These are phyloP conservation scores for Odontarrhena argentea DNA, from an alignment of 345 rosid genomes.

Conservation along the genomic window DNA sequence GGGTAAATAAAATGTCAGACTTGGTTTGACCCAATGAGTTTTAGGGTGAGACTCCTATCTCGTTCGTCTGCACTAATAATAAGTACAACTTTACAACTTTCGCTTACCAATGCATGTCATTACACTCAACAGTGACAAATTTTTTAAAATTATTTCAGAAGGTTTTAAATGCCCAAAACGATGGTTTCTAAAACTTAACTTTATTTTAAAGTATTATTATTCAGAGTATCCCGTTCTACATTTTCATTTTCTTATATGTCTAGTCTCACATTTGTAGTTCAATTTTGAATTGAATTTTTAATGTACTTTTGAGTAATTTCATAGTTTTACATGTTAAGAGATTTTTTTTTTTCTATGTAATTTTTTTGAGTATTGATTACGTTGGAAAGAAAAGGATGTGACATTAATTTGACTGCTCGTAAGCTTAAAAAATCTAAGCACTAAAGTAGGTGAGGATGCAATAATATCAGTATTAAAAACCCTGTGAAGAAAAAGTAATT, in stretches of 20 bases:
- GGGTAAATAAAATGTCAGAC: slow-evolving; percentile 46
- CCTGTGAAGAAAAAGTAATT: slow-evolving; percentile 31
- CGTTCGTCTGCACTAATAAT: slow-evolving; percentile 38
- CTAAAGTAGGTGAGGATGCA: slow-evolving; percentile 38
- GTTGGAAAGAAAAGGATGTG: slow-evolving; percentile 23
- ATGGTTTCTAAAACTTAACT: neutral
- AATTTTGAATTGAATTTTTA: too few relatives aligned
- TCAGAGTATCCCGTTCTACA: too few relatives aligned
- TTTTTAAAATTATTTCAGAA: slow-evolving; percentile 10
- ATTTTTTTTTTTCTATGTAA: neutral
- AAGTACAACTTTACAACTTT: slow-evolving; percentile 41
- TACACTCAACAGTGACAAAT: slow-evolving; percentile 37
- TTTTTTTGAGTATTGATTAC: neutral
- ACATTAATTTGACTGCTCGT: slow-evolving; percentile 30
- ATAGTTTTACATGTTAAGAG: too few relatives aligned
- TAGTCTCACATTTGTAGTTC: too few relatives aligned
- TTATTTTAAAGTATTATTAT: neutral
- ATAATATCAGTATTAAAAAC: slow-evolving; percentile 35
- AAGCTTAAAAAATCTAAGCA: slow-evolving; percentile 23
- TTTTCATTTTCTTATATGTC: too few relatives aligned
- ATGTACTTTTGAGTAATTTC: too few relatives aligned
- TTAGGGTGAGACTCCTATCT: slow-evolving; percentile 44
- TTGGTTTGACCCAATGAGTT: slow-evolving; percentile 43
- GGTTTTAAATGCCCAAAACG: slow-evolving; percentile 15
- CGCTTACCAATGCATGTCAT: slow-evolving; percentile 46